Base-by-base conservation (phyloP, 2,329 filamentous ascomycete genomes). In the Plectosphaerella cucumerina region DNA sequence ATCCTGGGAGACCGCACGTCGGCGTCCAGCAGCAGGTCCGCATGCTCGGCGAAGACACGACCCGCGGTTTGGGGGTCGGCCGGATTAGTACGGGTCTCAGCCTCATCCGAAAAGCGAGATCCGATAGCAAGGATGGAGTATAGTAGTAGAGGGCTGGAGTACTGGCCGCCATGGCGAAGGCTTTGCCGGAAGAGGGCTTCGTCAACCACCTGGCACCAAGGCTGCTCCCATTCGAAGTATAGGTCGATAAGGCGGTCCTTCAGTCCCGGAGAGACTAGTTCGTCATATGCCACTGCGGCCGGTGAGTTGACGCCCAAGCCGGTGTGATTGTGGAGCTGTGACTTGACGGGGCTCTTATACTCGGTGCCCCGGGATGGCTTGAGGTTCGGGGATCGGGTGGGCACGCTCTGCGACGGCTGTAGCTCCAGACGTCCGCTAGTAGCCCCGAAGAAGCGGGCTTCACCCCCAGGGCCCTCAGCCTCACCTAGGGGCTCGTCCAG, bases 171-270 rank as follows among this genome's bases (percentile, higher is more conserved):
- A 18, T 17, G 48, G 2, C 50, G 48, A 49, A 59, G 53, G 33
- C 62, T 64, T 5, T 67, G 53, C 10, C 67, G 60, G 49, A 70
- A 71, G 0, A 71, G 54, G 5, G 44, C 49, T 39, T 71, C 68
- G 23, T 70, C 62, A 1, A 69, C 60, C 0, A 69, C 51, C 17
- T 68, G 66, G n/a, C 56, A 58, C 65, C 68, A 70, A 0, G 68
- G 67, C 12, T 67, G 63, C 18, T 70, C 65, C 62, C 67, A 71
- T 14, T 57, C 54, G 39, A 70, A 71, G 47, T 68, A 70, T 1
- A 68, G 46, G 20, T 66, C 60, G 6, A 70, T 60, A 8, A 65
- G 48, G 23, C 69, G 60, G 9, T 58, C 54, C 47, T 61, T 56
- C 1, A 69, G 55, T 6, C 60, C 59, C 14, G 58, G 56, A 6